A percentile compares a stretch with the other conserved stretches of the same genome.
phyloP scores from a whole-genome alignment of 2,329 filamentous ascomycete species.

The Pseudogymnoascus sp. region DNA sequence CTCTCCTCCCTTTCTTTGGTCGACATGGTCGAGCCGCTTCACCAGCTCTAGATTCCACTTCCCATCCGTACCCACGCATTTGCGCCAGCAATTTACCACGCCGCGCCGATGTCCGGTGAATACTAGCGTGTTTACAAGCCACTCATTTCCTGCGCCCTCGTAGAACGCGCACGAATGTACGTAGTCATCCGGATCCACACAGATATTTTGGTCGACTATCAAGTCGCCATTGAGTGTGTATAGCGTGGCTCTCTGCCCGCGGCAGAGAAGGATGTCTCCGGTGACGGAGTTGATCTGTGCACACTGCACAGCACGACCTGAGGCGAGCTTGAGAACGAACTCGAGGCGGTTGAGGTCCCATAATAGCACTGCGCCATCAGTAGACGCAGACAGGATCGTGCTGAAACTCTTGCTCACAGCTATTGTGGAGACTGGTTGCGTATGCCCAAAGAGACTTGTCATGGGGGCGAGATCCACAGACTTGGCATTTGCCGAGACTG shows the following conservation, averaged over 20 bases:
- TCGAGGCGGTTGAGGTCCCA: slow-evolving; percentile 92
- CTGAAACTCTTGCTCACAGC: slow-evolving; percentile 84
- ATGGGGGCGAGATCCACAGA: slow-evolving; percentile 70
- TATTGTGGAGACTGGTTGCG: slow-evolving; percentile 70
- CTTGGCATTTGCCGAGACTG: slow-evolving; percentile 55
- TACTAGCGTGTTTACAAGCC: slow-evolving; percentile 76
- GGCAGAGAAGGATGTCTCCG: slow-evolving; percentile 81
- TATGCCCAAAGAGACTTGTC: slow-evolving; percentile 83
- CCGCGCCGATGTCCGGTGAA: slow-evolving; percentile 84
- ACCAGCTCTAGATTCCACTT: slow-evolving; percentile 71
- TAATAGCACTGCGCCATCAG: slow-evolving; percentile 73
- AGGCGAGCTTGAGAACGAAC: slow-evolving; percentile 68
- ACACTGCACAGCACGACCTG: slow-evolving; percentile 55
- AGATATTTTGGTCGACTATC: slow-evolving; percentile 75
- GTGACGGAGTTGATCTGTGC: slow-evolving; percentile 83
- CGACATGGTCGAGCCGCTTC: slow-evolving; percentile 72
- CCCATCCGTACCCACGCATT: slow-evolving; percentile 46
- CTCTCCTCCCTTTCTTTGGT: slow-evolving; percentile 55
- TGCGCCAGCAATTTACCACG: slow-evolving; percentile 70
- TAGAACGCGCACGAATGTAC: slow-evolving; percentile 85
- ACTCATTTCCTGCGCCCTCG: slow-evolving; percentile 86
- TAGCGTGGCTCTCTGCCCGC: slow-evolving; percentile 63
- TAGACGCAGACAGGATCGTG: slow-evolving; percentile 74
- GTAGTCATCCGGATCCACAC: slow-evolving; percentile 61
- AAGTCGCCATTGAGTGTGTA: slow-evolving; percentile 84